Base-by-base conservation (phyloP, 1,284 basidiomycete genomes). In the Leccinum solheimii region DNA sequence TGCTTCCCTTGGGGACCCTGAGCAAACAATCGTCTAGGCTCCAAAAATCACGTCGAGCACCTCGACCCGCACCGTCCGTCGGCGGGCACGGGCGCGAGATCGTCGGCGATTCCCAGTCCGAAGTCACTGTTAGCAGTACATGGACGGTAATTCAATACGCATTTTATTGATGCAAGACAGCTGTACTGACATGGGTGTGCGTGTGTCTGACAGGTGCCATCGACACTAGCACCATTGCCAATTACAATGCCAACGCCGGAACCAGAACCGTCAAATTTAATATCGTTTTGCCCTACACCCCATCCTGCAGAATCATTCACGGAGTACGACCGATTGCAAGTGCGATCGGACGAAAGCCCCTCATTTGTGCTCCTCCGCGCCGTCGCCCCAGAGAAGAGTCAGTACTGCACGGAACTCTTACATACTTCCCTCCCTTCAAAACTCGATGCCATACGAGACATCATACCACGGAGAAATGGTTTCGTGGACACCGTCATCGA, bases 401-500 rank as follows among this genome's bases (percentile, higher is more conserved):
- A 21, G n/a, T 53, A 38, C 53, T 73, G 71, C 54, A 45, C 38
- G 2, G 30, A 64, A 10, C 69, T 73, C 55, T 56, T 76, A 19
- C 73, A 66, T 32, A 74, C 70, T 0, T 74, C 72, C 8, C 66
- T 73, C 32, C 58, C 74, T 11, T 51, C 56, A 5, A 53, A 60
- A 9, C 62, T 59, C 5, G 67, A 72, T n/a, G 50, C 57, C 2
- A 59, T 73, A 19, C 68, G 70, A 16, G 74, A 74, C 57, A 67
- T 66, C 56, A 68, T 65, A 10, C 72, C 75, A 9, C 65, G 49
- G 2, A 48, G 61, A 10, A 78, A 80, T 57, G 78, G 79, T 0
- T 74, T 80, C 36, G 77, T 80, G 7, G 61, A 73, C 32, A 74
- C 79, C 14, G 71, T 77, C 32, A 56, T 77, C 23, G 65, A 73